phyloP scores from a whole-genome alignment of 2,329 filamentous ascomycete genomes.

The Fusarium penzigii region DNA sequence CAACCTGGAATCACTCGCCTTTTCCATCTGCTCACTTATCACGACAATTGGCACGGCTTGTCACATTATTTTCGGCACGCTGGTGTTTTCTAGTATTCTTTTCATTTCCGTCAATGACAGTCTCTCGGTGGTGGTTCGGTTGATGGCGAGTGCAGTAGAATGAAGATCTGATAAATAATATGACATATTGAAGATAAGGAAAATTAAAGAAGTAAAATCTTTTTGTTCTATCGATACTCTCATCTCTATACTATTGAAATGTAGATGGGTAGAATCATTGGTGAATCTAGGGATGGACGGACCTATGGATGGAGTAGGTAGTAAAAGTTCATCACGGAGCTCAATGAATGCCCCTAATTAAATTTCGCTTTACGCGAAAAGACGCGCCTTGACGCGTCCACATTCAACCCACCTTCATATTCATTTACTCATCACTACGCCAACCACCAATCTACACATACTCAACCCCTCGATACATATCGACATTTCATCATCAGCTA shows the following conservation, averaged over 20 bases:
- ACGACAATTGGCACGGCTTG: slow-evolving; percentile 7
- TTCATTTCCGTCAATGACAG: slow-evolving; percentile 15
- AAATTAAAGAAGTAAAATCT: too few relatives aligned
- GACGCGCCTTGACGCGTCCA: slow-evolving; percentile 23
- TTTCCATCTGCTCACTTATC: slow-evolving; percentile 5
- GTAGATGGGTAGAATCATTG: too few relatives aligned
- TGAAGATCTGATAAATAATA: background rate
- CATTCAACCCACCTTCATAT: slow-evolving; percentile 11
- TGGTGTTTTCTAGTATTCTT: slow-evolving; percentile 8
- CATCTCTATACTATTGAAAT: too few relatives aligned
- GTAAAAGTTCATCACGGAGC: too few relatives aligned
- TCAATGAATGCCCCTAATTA: background rate
- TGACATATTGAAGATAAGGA: too few relatives aligned
- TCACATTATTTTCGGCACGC: slow-evolving; percentile 12
- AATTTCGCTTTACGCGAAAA: slow-evolving; percentile 30
- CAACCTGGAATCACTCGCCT: slow-evolving; percentile 6
- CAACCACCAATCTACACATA: slow-evolving; percentile 12
- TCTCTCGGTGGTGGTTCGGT: slow-evolving; percentile 4
- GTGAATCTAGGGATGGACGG: too few relatives aligned
- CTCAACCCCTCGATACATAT: slow-evolving; percentile 1
- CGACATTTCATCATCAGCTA: background rate
- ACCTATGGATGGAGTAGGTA: too few relatives aligned
- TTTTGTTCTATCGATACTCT: too few relatives aligned
- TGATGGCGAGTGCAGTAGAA: slow-evolving; percentile 6
- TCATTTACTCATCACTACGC: slow-evolving; percentile 23